Base-by-base conservation (phyloP, 768 basidiomycete genomes). In the Pilatotrama ljubarskyi region DNA sequence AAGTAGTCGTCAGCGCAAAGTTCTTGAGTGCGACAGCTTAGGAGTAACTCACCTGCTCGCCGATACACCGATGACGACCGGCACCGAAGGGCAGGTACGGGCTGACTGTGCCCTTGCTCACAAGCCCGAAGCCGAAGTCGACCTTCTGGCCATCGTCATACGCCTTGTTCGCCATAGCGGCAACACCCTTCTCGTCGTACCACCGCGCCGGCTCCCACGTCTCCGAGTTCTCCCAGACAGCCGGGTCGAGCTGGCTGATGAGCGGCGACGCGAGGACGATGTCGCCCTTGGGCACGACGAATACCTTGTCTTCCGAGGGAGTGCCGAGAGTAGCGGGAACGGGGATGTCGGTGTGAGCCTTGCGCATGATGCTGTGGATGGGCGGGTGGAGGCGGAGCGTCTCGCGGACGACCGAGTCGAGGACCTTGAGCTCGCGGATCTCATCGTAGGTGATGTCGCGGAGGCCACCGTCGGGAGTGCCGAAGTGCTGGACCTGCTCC, bases 21-120 rank as follows among this genome's bases (percentile, higher is more conserved):
- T n/a, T n/a, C n/a, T n/a, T n/a, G n/a, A n/a, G n/a, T n/a, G n/a
- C n/a, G n/a, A n/a, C n/a, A n/a, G n/a, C n/a, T n/a, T n/a, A n/a
- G n/a, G n/a, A n/a, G n/a, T n/a, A 52, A 73, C 78, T 44, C 35
- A 67, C 68, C 64, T 68, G 69, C 76, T 95, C 94, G 64, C 94
- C 93, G 61, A 98, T 95, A 73, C 93, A 98, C 64, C 95, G 81
- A 77, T 98, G 96, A 68, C 91, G 82, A 26, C 97, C 97, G 51
- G 97, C 96, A 62, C 97, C 97, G 68, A 99, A 99, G 1, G 97
- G 97, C 72, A 97, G 92, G 73, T 98, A 98, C 49, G 93, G 93
- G 66, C 89, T 92, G 58, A 95, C 92, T 6, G 95, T 98, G 50
- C 95, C 95, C 77, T 98, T 98, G 78, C 89, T 92, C 51, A 99